These are phyloP conservation scores for Aurinia saxatilis DNA, from an alignment of 345 rosid species.

Conservation along the genomic window DNA sequence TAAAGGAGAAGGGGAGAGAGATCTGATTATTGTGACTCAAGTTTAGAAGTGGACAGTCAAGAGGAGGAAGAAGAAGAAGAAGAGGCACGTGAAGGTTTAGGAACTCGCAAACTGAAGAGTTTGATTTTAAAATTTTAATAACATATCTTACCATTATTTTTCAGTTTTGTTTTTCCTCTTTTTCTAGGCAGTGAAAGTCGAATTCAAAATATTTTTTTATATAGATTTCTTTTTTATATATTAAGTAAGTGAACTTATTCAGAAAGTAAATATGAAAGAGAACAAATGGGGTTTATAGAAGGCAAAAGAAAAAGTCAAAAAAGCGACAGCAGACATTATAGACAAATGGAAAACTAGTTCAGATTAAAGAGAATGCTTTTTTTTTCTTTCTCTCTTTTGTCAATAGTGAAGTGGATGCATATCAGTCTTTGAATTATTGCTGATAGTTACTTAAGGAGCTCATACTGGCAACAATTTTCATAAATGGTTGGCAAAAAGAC, in stretches of 20 bases:
- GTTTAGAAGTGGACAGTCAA: constrained; percentile 10
- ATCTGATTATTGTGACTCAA: constrained; percentile 15
- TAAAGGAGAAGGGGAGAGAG: not conserved
- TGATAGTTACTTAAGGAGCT: too few species aligned
- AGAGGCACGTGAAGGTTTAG: constrained; percentile 26
- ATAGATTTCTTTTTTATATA: not conserved
- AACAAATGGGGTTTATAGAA: not conserved
- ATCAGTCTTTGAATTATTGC: too few species aligned
- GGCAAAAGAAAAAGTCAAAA: constrained; percentile 15
- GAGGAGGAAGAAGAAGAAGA: constrained; percentile 14
- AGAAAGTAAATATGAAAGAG: not conserved
- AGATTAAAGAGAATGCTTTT: not conserved
- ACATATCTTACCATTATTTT: not conserved
- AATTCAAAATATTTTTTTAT: not conserved
- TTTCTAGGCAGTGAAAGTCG: not conserved
- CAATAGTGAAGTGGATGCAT: not conserved
- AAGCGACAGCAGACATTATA: not conserved
- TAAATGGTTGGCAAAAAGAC: too few species aligned
- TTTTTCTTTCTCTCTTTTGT: not conserved
- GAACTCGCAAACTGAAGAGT: constrained; percentile 8
- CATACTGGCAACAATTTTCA: too few species aligned
- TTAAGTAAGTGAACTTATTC: not conserved
- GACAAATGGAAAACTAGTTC: constrained; percentile 6
- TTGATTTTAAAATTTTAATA: not conserved
- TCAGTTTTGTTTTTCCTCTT: not conserved